Evolutionary conservation across 345 rosid species (phyloP).

Genomic region (Eucalyptus marginata): DNA sequence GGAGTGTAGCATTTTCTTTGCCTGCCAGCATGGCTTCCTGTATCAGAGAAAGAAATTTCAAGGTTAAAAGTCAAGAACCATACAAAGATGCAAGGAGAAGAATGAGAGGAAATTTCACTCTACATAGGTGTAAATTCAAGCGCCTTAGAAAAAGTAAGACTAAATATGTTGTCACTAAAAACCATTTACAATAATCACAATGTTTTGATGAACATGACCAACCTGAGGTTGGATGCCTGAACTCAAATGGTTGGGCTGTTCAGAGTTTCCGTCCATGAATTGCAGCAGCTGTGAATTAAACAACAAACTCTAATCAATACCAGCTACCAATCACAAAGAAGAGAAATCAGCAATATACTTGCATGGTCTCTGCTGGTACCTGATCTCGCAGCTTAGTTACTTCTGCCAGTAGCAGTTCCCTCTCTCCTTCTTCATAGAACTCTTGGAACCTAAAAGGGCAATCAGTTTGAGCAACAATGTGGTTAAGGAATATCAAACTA

Average conservation of each 20-base stretch:
- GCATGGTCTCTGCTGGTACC: constrained; percentile 24
- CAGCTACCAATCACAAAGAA: background rate
- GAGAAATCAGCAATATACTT: background rate
- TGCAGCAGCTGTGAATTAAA: constrained; percentile 43
- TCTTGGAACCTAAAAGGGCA: constrained; percentile 65
- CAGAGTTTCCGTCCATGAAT: constrained; percentile 39
- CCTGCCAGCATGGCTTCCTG: constrained; percentile 31
- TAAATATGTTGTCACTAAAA: background rate
- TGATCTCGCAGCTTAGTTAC: constrained; percentile 58
- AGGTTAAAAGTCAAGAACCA: background rate
- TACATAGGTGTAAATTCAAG: background rate
- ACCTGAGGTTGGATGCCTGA: constrained; percentile 39
- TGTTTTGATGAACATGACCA: constrained; percentile 1
- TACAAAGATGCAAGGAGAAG: background rate
- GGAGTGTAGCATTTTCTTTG: constrained; percentile 43
- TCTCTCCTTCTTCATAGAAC: constrained; percentile 94
- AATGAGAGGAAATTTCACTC: background rate
- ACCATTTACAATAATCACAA: background rate
- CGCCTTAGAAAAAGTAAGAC: background rate
- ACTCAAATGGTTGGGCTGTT: constrained; percentile 18
- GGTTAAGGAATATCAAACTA: background rate
- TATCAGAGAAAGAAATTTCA: background rate
- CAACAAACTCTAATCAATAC: background rate
- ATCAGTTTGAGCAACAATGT: background rate
- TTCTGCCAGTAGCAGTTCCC: constrained; percentile 69